These are phyloP conservation scores for Acanthochlamys bracteata DNA, from an alignment of 106 monocot species.

Conservation along the genomic window DNA sequence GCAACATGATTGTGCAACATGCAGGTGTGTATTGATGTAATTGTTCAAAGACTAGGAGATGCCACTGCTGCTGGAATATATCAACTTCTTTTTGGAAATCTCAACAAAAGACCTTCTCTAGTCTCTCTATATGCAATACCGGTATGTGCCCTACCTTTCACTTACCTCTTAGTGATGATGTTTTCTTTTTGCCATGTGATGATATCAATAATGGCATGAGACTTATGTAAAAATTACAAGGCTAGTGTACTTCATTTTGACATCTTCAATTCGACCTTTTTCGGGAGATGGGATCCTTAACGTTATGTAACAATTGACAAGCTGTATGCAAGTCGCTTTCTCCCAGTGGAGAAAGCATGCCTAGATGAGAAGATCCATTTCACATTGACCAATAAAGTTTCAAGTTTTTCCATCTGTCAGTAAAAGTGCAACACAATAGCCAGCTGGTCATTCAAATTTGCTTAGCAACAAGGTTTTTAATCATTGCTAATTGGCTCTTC, in stretches of 20 bases:
- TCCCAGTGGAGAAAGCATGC: too few species aligned
- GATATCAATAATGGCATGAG: neutral
- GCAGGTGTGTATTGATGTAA: conserved; percentile 93
- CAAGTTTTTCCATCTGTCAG: too few species aligned
- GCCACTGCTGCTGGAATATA: conserved; percentile 89
- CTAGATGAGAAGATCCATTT: too few species aligned
- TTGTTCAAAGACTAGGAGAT: conserved; percentile 96
- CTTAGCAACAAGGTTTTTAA: neutral
- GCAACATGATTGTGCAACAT: neutral
- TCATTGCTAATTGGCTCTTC: neutral
- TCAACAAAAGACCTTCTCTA: conserved; percentile 34
- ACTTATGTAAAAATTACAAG: neutral
- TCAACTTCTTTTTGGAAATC: conserved; percentile 47
- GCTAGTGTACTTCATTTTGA: too few species aligned
- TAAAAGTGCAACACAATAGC: too few species aligned
- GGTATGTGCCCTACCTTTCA: conserved; percentile 27
- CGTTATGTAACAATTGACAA: too few species aligned
- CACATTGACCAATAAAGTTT: too few species aligned
- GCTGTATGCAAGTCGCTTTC: too few species aligned
- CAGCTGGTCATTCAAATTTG: neutral
- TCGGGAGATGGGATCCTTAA: too few species aligned
- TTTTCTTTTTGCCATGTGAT: too few species aligned
- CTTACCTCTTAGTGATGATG: neutral
- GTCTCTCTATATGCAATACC: conserved; percentile 72
- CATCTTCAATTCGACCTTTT: too few species aligned